Conservation (phyloP, 768 basidiomycete species). For the Melanogaster broomeanus region DNA sequence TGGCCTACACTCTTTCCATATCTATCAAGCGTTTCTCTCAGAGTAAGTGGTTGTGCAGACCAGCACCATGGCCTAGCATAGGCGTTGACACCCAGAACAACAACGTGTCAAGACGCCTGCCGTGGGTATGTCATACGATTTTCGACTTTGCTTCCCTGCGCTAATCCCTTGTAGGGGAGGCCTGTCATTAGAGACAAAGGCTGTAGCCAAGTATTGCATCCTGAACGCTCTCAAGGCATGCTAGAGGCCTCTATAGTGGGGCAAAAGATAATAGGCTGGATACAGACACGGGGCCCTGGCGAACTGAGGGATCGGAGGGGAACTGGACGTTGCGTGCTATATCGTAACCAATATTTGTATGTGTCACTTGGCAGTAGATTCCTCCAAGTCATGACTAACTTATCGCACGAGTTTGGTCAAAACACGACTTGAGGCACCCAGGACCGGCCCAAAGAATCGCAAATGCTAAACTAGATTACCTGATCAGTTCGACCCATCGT, state of each 20-base stretch:
- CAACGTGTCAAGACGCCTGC: slow-evolving; percentile 4
- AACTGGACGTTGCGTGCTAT: slow-evolving; percentile 50
- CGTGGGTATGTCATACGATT: not conserved
- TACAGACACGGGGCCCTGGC: slow-evolving; percentile 49
- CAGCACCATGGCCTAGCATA: too few relatives aligned
- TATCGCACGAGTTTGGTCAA: not conserved
- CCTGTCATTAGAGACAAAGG: not conserved
- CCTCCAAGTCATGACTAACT: not conserved
- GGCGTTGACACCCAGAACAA: not conserved
- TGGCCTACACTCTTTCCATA: too few relatives aligned
- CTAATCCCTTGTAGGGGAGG: not conserved
- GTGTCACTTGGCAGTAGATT: too few relatives aligned
- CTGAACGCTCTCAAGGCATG: not conserved
- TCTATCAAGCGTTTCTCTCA: too few relatives aligned
- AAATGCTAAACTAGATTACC: slow-evolving; percentile 44
- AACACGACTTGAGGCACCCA: slow-evolving; percentile 22
- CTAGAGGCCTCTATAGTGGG: not conserved
- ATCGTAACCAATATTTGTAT: too few relatives aligned
- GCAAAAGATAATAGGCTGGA: slow-evolving; percentile 22
- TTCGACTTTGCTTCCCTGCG: not conserved
- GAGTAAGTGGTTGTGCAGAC: too few relatives aligned
- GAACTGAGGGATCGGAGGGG: slow-evolving; percentile 1
- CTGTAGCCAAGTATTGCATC: not conserved
- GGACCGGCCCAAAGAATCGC: slow-evolving; percentile 39
- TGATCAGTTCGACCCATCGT: slow-evolving; percentile 24